Evolutionary conservation across 1,284 basidiomycete species (phyloP), one percentile per base, ranked within the genome.

Genomic region (Fomitopsis schrenkii): DNA sequence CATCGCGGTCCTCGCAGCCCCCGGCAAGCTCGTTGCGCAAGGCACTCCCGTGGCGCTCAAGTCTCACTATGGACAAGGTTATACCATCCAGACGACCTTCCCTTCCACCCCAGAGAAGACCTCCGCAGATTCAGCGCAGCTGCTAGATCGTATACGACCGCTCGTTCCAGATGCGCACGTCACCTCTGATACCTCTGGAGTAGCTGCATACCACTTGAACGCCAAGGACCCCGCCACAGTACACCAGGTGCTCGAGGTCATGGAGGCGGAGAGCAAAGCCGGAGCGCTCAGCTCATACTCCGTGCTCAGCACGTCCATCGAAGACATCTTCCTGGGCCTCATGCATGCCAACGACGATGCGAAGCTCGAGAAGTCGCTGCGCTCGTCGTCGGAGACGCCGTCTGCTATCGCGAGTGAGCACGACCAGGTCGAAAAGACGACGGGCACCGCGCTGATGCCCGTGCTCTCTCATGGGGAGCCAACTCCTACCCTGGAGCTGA

Each of bases 321-420:
- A 93, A 68, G 88, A 91, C 60, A 88, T 94, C 45, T 94, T 94
- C 76, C 77, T 94, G 8, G 80, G 83, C 52, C 75, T 94, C 35
- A 91, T 91, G 86, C 75, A 79, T 58, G 75, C 79, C 36, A 76
- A 84, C 45, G 73, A 64, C 38, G 63, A 45, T 7, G 60, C 59
- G n/a, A 59, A 64, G 45, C 65, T 58, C 55, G 67, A 68, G 48
- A 59, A 57, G 10, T 62, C 54, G 22, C 64, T 65, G 6, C 62
- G 62, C 35, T 54, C 52, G 5, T 54, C 52, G 35, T 54, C 52
- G 22, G 35, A 9, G 7, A 38, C 52, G 19, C 52, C 52, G 5
- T 54, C 52, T 10, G 33, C 52, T 2, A 33, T 26, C n/a, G 33
- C 5, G n/a, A 59, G 66, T 30, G 50, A 61, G 42, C 22, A 54